Evolutionary conservation across 2,329 filamentous ascomycete species (phyloP).

Genomic region (Colletotrichum sp.): DNA sequence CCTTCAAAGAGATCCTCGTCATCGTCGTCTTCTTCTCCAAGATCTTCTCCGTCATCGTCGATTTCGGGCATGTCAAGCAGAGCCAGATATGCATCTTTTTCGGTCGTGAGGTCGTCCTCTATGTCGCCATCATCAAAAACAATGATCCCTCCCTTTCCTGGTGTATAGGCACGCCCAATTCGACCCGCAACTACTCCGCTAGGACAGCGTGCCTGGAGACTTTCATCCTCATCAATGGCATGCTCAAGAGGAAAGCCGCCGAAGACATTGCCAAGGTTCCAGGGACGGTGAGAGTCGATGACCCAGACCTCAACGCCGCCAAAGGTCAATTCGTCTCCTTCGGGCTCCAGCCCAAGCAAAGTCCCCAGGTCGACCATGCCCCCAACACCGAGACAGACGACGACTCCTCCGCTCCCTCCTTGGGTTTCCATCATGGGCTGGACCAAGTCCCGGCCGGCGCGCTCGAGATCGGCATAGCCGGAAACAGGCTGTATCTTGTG

Average conservation of each 20-base stretch:
- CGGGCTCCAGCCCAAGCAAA: constrained; percentile 75
- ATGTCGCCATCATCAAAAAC: constrained; percentile 98
- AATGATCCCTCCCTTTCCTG: constrained; percentile 85
- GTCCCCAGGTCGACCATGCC: constrained; percentile 88
- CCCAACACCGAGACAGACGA: constrained; percentile 91
- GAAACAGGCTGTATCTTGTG: constrained; percentile 97
- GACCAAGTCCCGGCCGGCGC: constrained; percentile 79
- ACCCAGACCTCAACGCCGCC: constrained; percentile 95
- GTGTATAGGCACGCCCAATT: constrained; percentile 73
- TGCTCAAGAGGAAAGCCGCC: constrained; percentile 70
- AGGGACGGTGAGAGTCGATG: constrained; percentile 87
- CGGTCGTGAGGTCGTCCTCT: constrained; percentile 75
- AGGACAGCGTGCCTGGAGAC: constrained; percentile 57
- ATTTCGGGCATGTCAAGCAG: constrained; percentile 90
- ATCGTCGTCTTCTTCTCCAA: constrained; percentile 63
- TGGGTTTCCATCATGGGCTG: constrained; percentile 84
- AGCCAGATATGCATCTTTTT: constrained; percentile 85
- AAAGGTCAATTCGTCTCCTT: constrained; percentile 71
- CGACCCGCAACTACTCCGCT: constrained; percentile 75
- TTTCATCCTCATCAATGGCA: constrained; percentile 49
- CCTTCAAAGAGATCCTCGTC: constrained; percentile 49
- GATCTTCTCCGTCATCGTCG: constrained; percentile 73
- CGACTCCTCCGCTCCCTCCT: constrained; percentile 86
- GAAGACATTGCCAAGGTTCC: constrained; percentile 95
- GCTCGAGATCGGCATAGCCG: constrained; percentile 88